Evolutionary conservation across 2,329 filamentous ascomycete species (phyloP).

Genomic region (Botrytis tulipae): DNA sequence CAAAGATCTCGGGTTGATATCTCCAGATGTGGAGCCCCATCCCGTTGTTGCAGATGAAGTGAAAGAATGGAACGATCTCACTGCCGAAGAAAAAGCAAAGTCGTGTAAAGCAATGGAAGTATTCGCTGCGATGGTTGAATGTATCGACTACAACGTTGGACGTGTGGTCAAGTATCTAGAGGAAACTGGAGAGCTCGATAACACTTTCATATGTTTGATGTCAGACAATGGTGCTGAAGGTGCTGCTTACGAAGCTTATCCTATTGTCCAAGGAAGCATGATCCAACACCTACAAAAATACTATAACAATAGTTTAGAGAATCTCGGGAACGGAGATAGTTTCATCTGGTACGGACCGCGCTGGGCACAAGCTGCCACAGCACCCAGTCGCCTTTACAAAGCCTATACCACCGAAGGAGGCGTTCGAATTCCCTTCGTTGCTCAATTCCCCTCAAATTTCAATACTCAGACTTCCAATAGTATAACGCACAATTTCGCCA

Average conservation of each 20-base stretch:
- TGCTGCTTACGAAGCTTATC: not conserved
- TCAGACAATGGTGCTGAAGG: not conserved
- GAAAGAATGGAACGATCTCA: constrained; percentile 46
- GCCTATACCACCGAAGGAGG: not conserved
- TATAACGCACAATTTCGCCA: not conserved
- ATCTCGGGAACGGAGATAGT: not conserved
- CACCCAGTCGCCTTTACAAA: not conserved
- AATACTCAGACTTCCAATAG: not conserved
- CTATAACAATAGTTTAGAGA: not conserved
- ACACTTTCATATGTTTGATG: not conserved
- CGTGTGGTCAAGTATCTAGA: not conserved
- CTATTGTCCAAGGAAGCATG: not conserved
- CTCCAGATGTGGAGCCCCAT: constrained; percentile 23
- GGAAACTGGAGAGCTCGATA: not conserved
- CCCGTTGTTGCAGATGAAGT: constrained; percentile 26
- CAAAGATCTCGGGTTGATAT: not conserved
- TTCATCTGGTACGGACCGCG: not conserved
- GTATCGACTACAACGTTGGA: not conserved
- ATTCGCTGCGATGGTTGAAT: not conserved
- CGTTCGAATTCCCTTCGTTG: not conserved
- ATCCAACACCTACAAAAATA: not conserved
- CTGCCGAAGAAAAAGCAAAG: constrained; percentile 5
- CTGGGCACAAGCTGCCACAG: not conserved
- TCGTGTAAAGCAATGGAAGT: not conserved
- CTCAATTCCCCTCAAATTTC: not conserved